Evolutionary conservation across 1,284 basidiomycete species (phyloP), one percentile per base, ranked within the genome.

Genomic region (Malassezia brasiliensis): DNA sequence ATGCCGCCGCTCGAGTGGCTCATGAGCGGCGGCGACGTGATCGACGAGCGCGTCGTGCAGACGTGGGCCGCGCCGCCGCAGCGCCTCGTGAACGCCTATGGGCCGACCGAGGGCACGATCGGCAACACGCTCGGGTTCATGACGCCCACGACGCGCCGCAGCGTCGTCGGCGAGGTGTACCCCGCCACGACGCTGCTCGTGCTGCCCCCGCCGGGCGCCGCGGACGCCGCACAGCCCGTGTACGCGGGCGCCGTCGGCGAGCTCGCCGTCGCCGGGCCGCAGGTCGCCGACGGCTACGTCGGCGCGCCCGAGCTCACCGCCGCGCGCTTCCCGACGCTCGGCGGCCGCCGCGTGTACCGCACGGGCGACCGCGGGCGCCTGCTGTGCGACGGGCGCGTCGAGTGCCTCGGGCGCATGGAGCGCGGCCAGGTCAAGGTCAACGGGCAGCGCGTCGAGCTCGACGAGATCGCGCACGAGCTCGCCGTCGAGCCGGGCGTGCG

Each of bases 21-120:
- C 28, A 70, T 73, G 69, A 73, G 68, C 47, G 72, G 71, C 14
- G 72, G 72, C 38, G 72, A 74, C 47, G 61, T 66, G 40, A 70
- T 74, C 32, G 67, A 70, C 51, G 61, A 66, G 15, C 57, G 64
- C 10, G 69, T 73, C 5, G 59, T 74, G 19, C 56, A 63, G 10
- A 60, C 61, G 10, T 74, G 71, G 71, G 64, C 59, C 40, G 45
- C 63, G 25, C 58, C 60, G 11, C 59, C 63, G n/a, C 60, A 64
- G 14, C 48, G 56, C 2, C 62, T 74, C 32, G 63, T 72, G 61
- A 74, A 74, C 47, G 72, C 72, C 0, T 74, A 69, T 62, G 72
- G 72, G 1, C 72, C 72, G 0, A 74, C 72, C 1, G 72, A 74
- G 44, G 63, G 67, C 10, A 70, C 69, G 25, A 73, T 74, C 45